Evolutionary conservation across 2,329 filamentous ascomycete genomes (phyloP), one percentile per base, ranked within the genome.

Genomic region (Echinosphaeria canescens): DNA sequence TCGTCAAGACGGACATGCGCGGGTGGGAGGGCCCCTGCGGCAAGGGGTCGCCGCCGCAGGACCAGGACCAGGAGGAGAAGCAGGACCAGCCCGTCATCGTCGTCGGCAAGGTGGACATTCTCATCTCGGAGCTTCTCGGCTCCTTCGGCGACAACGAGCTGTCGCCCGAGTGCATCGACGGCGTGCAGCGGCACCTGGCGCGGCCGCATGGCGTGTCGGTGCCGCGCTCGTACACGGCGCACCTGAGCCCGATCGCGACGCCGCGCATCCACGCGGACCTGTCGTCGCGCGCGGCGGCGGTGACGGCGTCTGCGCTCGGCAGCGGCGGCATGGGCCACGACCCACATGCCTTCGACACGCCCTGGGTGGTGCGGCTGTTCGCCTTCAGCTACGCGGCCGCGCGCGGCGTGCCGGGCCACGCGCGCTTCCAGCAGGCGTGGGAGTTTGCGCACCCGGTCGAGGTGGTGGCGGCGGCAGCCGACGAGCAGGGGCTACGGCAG

Each of bases 91-190:
- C n/a, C n/a, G n/a, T n/a, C n/a, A 10, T 19, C 7, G 17, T 6
- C 17, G 17, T 6, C 10, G 17, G 17, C 17, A 70, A 73, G 41
- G 75, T 98, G 23, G 88, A 98, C 46, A 92, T 98, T 29, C 55
- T 98, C 4, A 71, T 98, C 15, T 93, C 84, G 3, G 88, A 98
- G 48, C 66, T 98, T 1, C 65, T 98, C 1, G 88, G 82, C 20
- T 93, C 84, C 2, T 98, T 95, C 43, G 88, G 74, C 14, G 88
- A 98, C 50, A 98, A 98, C 42, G 88, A 98, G 49, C 66, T 98
- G 8, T 92, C 81, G 0, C 47, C 88, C 0, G 88, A 98, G 51
- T 98, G 88, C 41, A 61, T 98, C 9, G 88, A 98, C 44, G 88
- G 88, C 24, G 84, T 95, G 26, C 85, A 93, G 43, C 75, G 85